These are phyloP conservation scores for Cubamyces sp. DNA, from an alignment of 768 basidiomycete genomes.

Conservation along the genomic window DNA sequence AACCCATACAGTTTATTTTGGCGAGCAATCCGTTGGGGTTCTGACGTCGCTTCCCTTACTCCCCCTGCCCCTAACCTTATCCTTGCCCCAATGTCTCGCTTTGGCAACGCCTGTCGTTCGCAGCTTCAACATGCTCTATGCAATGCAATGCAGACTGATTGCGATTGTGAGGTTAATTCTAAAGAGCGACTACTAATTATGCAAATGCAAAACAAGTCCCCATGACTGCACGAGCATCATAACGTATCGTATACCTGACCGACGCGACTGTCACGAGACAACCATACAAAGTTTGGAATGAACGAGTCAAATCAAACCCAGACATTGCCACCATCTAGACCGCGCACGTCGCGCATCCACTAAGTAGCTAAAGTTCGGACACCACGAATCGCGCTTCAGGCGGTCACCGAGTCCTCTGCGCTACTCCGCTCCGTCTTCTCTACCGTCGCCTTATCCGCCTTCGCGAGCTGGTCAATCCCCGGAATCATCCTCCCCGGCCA, in stretches of 20 bases:
- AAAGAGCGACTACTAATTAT: neutral
- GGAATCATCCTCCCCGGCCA: slow-evolving; percentile 68
- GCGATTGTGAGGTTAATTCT: neutral
- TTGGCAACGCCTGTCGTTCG: slow-evolving; percentile 5
- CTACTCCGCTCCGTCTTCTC: neutral
- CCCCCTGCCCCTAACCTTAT: slow-evolving; percentile 5
- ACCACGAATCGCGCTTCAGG: no score
- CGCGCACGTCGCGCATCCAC: no score
- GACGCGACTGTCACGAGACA: no score
- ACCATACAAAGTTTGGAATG: no score
- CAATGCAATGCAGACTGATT: neutral
- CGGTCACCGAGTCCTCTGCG: no score
- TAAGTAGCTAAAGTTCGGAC: no score
- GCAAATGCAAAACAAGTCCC: no score
- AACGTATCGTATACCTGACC: no score
- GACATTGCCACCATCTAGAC: no score
- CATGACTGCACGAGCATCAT: no score
- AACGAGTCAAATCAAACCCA: no score
- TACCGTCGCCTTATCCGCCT: neutral
- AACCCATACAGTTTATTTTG: slow-evolving; percentile 6
- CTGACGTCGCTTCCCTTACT: slow-evolving; percentile 15
- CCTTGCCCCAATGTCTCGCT: slow-evolving; percentile 12
- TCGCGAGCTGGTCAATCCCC: slow-evolving; percentile 15
- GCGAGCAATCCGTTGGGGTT: slow-evolving; percentile 23
- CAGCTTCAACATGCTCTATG: neutral